Conservation (phyloP, 371 early-diverging fungal genomes). For the Actinomortierella wolfii region DNA sequence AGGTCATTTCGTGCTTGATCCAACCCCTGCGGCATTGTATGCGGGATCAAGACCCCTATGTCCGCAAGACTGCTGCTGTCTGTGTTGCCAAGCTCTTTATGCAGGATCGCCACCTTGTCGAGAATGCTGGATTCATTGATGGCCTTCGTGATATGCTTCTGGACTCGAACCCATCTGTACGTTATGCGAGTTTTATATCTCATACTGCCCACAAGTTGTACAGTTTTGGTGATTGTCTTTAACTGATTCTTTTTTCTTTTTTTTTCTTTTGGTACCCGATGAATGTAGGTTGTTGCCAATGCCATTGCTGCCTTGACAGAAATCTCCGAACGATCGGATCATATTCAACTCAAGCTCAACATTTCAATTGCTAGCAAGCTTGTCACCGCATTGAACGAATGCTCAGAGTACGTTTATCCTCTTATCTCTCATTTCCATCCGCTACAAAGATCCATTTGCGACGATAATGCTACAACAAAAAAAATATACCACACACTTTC, state of each 20-base stretch:
- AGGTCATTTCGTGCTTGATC: conserved; percentile 88
- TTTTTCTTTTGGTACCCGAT: background rate
- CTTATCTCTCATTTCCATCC: too few species aligned
- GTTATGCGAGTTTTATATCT: conserved; percentile 1
- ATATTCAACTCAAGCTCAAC: conserved; percentile 75
- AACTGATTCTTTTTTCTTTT: conserved; percentile 46
- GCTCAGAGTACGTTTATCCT: conserved; percentile 96
- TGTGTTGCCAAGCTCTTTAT: conserved; percentile 93
- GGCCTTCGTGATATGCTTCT: conserved; percentile 86
- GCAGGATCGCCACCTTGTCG: conserved; percentile 70
- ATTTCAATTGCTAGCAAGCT: conserved; percentile 80
- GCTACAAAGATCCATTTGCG: too few species aligned
- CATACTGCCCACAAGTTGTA: background rate
- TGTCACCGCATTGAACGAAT: conserved; percentile 91
- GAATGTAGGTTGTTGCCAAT: conserved; percentile 85
- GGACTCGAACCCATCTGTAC: conserved; percentile 94
- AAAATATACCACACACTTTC: too few species aligned
- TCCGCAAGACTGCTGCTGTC: conserved; percentile 94
- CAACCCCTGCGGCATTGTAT: conserved; percentile 88
- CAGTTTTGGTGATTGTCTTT: conserved; percentile 16
- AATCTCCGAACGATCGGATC: conserved; percentile 82
- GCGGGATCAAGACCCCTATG: conserved; percentile 85
- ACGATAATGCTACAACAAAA: too few species aligned
- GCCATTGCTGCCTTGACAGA: conserved; percentile 90
- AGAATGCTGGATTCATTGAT: conserved; percentile 85